These are phyloP conservation scores for Fraxinus velutina DNA, from an alignment of 305 asterid species.

Conservation along the genomic window DNA sequence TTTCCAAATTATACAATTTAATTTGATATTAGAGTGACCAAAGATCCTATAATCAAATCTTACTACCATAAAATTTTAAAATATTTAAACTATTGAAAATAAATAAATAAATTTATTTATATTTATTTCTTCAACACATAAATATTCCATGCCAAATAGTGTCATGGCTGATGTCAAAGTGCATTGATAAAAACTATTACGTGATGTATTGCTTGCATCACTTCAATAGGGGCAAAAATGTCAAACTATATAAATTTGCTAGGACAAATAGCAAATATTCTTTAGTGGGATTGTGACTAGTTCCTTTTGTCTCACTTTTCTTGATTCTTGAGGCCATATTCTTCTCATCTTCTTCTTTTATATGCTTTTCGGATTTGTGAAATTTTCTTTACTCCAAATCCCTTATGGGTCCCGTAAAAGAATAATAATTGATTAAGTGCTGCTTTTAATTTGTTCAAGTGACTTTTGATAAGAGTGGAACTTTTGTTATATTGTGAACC, in stretches of 20 bases:
- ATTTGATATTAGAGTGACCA: too few relatives aligned
- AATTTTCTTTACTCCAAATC: constrained; percentile 18
- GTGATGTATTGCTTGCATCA: constrained; percentile 40
- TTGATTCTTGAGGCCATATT: constrained; percentile 62
- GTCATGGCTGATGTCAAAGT: not conserved
- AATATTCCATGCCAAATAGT: not conserved
- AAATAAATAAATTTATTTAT: too few relatives aligned
- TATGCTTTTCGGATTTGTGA: constrained; percentile 33
- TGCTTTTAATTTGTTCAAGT: constrained; percentile 22
- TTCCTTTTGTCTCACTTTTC: constrained; percentile 53
- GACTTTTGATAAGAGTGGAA: constrained; percentile 45
- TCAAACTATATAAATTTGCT: not conserved
- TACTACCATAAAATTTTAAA: too few relatives aligned
- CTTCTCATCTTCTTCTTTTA: constrained; percentile 31
- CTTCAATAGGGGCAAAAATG: constrained; percentile 18
- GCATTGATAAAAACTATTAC: not conserved
- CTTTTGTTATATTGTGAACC: constrained; percentile 21
- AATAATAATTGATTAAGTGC: constrained; percentile 52
- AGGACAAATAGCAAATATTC: constrained; percentile 37
- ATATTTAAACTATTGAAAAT: too few relatives aligned
- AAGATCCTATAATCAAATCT: too few relatives aligned
- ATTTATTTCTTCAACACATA: too few relatives aligned
- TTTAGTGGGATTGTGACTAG: constrained; percentile 53
- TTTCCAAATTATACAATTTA: too few relatives aligned
- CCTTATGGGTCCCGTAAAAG: constrained; percentile 26